Base-by-base conservation (phyloP, 768 basidiomycete genomes). In the Panus rudis region DNA sequence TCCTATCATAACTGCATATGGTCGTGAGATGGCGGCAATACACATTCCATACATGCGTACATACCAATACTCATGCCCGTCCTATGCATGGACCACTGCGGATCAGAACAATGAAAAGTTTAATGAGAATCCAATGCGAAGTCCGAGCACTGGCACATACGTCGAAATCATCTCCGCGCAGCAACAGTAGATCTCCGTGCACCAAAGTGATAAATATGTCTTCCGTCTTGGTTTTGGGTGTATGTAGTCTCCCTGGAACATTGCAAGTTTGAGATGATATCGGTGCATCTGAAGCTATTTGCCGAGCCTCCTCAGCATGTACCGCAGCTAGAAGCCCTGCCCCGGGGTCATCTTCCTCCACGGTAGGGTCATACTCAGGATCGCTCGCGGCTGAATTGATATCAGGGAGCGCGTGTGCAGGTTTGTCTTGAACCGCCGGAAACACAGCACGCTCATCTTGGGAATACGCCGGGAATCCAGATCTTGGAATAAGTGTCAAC, bases 121-220 rank as follows among this genome's bases (percentile, higher is more conserved):
- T 30, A 2, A 20, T 20, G 12, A 38, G 20, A 13, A 20, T 8
- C 7, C n/a, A 6, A 16, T 8, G 6, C 33, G 33, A 20, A 30
- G 28, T 30, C 28, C 7, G 6, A 35, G 35, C 55, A 3, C 58
- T 57, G 12, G 39, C 55, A 63, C 48, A 64, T 54, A 68, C 68
- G 57, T 70, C 65, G 41, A 66, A 69, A 33, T 63, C 64, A 40
- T 64, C 68, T 8, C 69, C 68, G 2, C 6, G 49, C 5, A 70
- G 54, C 28, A 70, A 35, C 2, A 64, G 49, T 39, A 60, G 54
- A 52, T 70, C 68, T 0, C 69, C 67, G 43, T 71, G 68, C 6
- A 67, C 59, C 28, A 69, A 52, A 16, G 62, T 67, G 41, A 67
- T 27, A 14, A 59, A 47, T 14, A 57, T 31, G 12, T 14, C 14